Base-by-base conservation (phyloP, 805 yeast genomes). In the Brettanomyces sp. region DNA sequence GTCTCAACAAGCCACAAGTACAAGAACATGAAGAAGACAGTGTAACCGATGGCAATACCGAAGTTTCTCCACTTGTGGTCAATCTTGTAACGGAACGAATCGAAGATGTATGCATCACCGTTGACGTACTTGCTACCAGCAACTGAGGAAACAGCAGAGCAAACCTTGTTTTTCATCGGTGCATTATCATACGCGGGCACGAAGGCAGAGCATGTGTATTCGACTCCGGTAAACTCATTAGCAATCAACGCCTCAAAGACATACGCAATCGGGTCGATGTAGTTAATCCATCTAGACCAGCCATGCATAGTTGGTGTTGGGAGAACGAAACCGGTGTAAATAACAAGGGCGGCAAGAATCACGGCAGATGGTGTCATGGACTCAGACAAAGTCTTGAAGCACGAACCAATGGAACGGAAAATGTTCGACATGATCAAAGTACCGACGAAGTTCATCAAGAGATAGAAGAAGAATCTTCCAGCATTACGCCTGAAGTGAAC, bases 31-130 rank as follows among this genome's bases (percentile, higher is more conserved):
- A 83, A 80, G 60, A 78, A 70, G 39, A 80, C 47, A 23, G 65
- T 62, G 57, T 73, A 85, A 1, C 71, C 87, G 49, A 80, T 43
- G 36, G 70, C 61, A 51, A 85, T 81, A 59, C 90, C 95, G 51
- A 81, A 74, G 58, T 87, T 83, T 67, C 95, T 78, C 95, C 95
- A 87, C 45, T 75, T 74, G 62, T 86, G 85, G 23, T 63, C 48
- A 54, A 69, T 71, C 40, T 56, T 60, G 67, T 81, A 87, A 39
- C 63, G 58, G 63, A 62, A 86, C 13, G 80, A 60, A 12, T 52
- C 61, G 22, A 21, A 48, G 46, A 86, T 52, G 56, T 82, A 86
- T 34, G 60, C 63, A 51, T 79, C 77, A 53, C 95, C 95, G 32
- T 61, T 55, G 41, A 86, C 85, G 43, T 51, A 52, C 12, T 57